Percentiles rank a stretch among this genome's conserved stretches.
Conservation (phyloP, 176 grass and related monocot species). For the Zoysia pacifica region DNA sequence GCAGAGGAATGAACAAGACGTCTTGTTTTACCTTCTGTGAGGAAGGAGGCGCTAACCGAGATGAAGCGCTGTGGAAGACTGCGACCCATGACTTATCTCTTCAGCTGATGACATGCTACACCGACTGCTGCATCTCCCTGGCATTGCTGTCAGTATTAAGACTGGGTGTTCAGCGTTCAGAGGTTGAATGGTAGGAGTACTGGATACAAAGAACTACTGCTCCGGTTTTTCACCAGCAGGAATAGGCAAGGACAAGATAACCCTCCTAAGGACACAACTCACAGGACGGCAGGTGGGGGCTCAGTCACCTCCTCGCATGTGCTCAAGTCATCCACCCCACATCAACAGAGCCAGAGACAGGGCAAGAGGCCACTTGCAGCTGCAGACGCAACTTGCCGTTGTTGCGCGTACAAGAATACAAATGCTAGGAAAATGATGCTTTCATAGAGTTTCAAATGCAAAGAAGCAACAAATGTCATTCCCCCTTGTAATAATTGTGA, state of each 20-base stretch:
- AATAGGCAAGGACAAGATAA: constrained; percentile 30
- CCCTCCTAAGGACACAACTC: constrained; percentile 24
- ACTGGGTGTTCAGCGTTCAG: constrained; percentile 10
- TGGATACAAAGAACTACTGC: background rate
- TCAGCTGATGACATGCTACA: constrained; percentile 7
- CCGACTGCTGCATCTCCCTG: constrained; percentile 13
- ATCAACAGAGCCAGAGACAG: constrained; percentile 36
- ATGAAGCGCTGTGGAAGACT: constrained; percentile 23
- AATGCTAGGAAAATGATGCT: constrained; percentile 14
- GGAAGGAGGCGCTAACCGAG: constrained; percentile 10
- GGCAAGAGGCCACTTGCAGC: constrained; percentile 24
- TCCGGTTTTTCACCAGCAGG: constrained; percentile 4
- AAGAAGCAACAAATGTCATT: background rate
- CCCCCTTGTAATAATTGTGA: background rate
- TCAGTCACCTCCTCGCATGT: constrained; percentile 19
- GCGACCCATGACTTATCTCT: constrained; percentile 36
- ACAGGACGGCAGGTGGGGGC: constrained; percentile 31
- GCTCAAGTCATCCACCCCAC: constrained; percentile 32
- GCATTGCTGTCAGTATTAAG: constrained; percentile 13
- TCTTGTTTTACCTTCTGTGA: constrained; percentile 34
- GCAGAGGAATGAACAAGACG: constrained; percentile 7
- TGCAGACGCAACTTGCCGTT: constrained; percentile 27
- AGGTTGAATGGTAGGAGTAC: background rate
- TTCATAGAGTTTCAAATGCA: background rate
- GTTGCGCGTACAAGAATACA: constrained; percentile 5